Percentiles rank a stretch among this genome's conserved stretches.
phyloP scores from a whole-genome alignment of 805 yeast genomes.

The Suhomyces canberraensis region DNA sequence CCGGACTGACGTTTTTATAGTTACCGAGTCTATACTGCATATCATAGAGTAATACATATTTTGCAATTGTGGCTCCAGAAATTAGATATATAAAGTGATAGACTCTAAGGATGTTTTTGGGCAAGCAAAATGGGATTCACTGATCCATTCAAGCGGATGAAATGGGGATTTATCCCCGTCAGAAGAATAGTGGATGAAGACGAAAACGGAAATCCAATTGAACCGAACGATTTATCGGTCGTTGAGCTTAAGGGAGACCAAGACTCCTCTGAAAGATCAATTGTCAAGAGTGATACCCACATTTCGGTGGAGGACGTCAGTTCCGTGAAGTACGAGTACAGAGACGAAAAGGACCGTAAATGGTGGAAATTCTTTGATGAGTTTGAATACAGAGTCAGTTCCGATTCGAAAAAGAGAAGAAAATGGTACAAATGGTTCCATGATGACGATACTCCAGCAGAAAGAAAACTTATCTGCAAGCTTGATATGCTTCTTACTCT shows the following conservation, averaged over 20 bases:
- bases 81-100: not conserved
- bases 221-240: too few relatives aligned
- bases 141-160: constrained; percentile 11
- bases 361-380: constrained; percentile 47
- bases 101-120: not conserved
- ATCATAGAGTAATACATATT: too few relatives aligned
- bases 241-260: not conserved
- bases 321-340: constrained; percentile 28
- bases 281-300: not conserved
- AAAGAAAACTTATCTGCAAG: constrained; percentile 22
- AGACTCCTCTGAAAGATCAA: not conserved
- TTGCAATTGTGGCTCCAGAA: too few relatives aligned
- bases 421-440: constrained; percentile 30
- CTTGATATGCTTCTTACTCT: constrained; percentile 22
- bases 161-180: constrained; percentile 36
- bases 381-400: constrained; percentile 25
- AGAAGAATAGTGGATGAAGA: constrained; percentile 34
- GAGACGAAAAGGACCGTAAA: constrained; percentile 51
- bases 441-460: constrained; percentile 22
- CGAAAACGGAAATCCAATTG: not conserved
- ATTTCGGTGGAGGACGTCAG: not conserved
- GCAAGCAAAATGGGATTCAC: not conserved
- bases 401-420: constrained; percentile 1
- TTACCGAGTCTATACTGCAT: too few relatives aligned
- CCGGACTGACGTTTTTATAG: too few relatives aligned